phyloP scores from a whole-genome alignment of 768 basidiomycete genomes.

The Cubamyces lactineus region DNA sequence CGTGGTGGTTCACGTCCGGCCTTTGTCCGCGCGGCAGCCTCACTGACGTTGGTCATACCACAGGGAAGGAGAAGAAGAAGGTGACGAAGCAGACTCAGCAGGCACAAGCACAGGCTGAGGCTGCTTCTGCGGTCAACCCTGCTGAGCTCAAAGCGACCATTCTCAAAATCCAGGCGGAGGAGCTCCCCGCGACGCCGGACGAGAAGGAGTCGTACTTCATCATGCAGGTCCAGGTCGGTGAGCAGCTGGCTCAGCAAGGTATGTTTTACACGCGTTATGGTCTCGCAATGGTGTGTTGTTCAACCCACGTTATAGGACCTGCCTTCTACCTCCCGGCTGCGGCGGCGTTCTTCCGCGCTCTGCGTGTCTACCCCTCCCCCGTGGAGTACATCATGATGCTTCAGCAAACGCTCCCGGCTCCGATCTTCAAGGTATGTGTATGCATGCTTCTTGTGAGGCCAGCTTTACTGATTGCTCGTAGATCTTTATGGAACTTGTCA shows the following conservation, averaged over 20 bases:
- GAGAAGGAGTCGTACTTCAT: slow-evolving; percentile 91
- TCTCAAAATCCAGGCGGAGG: slow-evolving; percentile 69
- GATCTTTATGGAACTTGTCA: slow-evolving; percentile 83
- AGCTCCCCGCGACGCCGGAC: slow-evolving; percentile 65
- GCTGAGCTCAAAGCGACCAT: slow-evolving; percentile 67
- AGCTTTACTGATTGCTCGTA: slow-evolving; percentile 28
- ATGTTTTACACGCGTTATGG: slow-evolving; percentile 26
- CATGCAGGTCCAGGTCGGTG: slow-evolving; percentile 85
- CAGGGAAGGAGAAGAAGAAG: slow-evolving; percentile 94
- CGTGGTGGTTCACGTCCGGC: slow-evolving; percentile 39
- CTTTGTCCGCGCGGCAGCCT: slow-evolving; percentile 11
- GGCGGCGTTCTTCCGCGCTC: slow-evolving; percentile 88
- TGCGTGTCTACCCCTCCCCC: slow-evolving; percentile 92
- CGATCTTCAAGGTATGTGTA: slow-evolving; percentile 71
- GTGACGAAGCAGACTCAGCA: slow-evolving; percentile 60
- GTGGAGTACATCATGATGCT: slow-evolving; percentile 95
- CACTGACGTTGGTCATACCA: background rate
- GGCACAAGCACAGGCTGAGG: slow-evolving; percentile 44
- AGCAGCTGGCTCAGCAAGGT: slow-evolving; percentile 81
- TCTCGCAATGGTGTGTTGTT: background rate
- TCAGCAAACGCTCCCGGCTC: slow-evolving; percentile 83
- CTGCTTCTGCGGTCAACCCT: slow-evolving; percentile 25
- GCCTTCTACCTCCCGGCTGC: slow-evolving; percentile 79
- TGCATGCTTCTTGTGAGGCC: slow-evolving; percentile 3
- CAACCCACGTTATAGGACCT: slow-evolving; percentile 57